Base-by-base conservation (phyloP, 441 rosid genomes). In the Croton setiger region DNA sequence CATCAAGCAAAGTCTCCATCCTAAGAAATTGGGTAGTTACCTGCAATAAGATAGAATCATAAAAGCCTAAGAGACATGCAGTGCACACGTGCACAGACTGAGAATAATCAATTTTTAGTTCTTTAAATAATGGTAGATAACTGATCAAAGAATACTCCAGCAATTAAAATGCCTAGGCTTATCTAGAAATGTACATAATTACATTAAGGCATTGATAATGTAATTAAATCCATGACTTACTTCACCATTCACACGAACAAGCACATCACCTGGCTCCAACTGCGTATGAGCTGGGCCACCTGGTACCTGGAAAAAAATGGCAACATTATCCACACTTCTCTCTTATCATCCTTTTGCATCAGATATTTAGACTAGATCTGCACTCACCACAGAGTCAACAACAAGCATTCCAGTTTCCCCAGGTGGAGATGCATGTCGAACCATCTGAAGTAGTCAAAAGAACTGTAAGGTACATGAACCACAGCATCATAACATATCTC, bases 391-490 rank as follows among this genome's bases (percentile, higher is more conserved):
- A 76, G 95, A 87, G 74, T 89, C 98, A 57, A 90, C 93, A 69
- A 92, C 96, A 59, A 96, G 97, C 94, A 96, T 89, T 79, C 97
- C 99, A 54, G 93, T 92, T 84, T 91, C 98, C 71, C 84, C 95
- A 76, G 57, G 56, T 13, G 74, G 63, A 54, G 74, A 71, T 63
- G 74, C 74, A 54, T 63, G 74, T 2, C 74, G 68, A 7, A 71
- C 74, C 35, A 71, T 44, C 74, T 71, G 31, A 70, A 63, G 47
- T 3, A 20, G 5, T 70, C 31, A 70, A 71, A 71, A 55, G 15
- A 2, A 27, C 41, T 35, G 21, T 53, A 4, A 63, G 56, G 31
- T 39, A 31, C 14, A 62, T 36, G 63, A 63, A 43, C 52, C 18
- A 71, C 2, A 17, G 27, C n/a, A 43, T 52, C 11, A 70, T 17